Conservation (phyloP, 352 stramenopile genomes). For the Pythium scleroteichum region DNA sequence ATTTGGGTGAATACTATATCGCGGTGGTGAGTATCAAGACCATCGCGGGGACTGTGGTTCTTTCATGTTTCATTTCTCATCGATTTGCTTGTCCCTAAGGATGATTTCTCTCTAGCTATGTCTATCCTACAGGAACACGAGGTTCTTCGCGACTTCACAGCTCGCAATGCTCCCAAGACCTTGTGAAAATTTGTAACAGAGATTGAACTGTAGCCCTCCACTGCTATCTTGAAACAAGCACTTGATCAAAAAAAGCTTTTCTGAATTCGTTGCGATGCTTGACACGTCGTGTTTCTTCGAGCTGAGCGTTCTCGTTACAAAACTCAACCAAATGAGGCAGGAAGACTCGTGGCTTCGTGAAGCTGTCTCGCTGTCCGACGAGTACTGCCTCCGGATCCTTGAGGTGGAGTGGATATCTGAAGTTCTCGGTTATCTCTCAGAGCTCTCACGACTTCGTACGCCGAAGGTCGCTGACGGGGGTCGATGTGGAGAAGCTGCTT, state of each 20-base stretch:
- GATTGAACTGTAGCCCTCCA: too few species aligned
- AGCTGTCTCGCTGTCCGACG: constrained; percentile 16
- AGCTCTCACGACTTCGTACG: constrained; percentile 71
- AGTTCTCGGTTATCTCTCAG: constrained; percentile 66
- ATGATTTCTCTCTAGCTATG: constrained; percentile 69
- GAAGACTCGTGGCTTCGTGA: constrained; percentile 25
- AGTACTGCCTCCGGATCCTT: constrained; percentile 4
- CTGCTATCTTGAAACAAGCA: too few species aligned
- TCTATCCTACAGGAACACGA: constrained; percentile 60
- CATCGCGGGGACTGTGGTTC: too few species aligned
- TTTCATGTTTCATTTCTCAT: constrained; percentile 11
- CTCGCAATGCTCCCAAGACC: neutral
- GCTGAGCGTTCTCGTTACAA: too few species aligned
- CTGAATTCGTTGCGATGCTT: constrained; percentile 3
- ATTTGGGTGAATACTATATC: constrained; percentile 72
- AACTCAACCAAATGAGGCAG: constrained; percentile 25
- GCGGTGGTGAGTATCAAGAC: constrained; percentile 40
- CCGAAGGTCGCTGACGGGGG: constrained; percentile 59
- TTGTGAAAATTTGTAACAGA: constrained; percentile 12
- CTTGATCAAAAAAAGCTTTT: constrained; percentile 8
- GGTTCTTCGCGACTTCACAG: constrained; percentile 36
- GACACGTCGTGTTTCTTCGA: neutral
- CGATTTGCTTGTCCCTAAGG: constrained; percentile 29
- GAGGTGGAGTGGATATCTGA: constrained; percentile 45
- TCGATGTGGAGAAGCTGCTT: constrained; percentile 78